phyloP scores from a whole-genome alignment of 1,284 basidiomycete genomes.

The Papiliotrema laurentii region DNA sequence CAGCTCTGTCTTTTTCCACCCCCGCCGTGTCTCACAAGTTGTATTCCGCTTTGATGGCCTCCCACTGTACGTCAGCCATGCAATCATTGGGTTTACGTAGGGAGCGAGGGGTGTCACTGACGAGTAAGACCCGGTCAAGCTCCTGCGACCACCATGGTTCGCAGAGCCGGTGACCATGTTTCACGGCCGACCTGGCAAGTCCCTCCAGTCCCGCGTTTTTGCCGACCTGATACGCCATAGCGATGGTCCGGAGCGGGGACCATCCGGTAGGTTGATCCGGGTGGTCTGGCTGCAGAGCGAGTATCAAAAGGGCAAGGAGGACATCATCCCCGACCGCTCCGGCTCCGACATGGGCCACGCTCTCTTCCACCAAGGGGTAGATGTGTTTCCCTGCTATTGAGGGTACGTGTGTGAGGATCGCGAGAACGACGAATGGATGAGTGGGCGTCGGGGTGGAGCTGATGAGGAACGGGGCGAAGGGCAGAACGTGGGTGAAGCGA shows the following conservation, averaged over 20 bases:
- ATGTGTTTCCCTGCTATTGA: conserved; percentile 5
- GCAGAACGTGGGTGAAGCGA: conserved; percentile 22
- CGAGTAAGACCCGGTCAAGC: conserved; percentile 14
- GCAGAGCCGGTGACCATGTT: not conserved
- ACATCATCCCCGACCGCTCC: conserved; percentile 22
- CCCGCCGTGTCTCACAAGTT: conserved; percentile 5
- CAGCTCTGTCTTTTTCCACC: not conserved
- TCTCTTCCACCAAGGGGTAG: conserved; percentile 17
- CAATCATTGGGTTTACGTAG: not conserved
- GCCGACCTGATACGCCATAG: conserved; percentile 26
- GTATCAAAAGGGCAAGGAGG: conserved; percentile 28
- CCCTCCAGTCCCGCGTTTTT: conserved; percentile 20
- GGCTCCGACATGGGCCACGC: conserved; percentile 10
- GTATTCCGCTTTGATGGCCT: conserved; percentile 11
- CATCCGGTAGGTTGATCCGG: conserved; percentile 2
- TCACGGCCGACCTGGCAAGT: conserved; percentile 2
- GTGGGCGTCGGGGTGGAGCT: conserved; percentile 19
- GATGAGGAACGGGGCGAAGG: conserved; percentile 26
- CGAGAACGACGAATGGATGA: conserved; percentile 29
- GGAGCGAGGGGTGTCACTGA: conserved; percentile 4
- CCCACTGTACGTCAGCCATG: conserved; percentile 3
- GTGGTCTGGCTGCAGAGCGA: conserved; percentile 12
- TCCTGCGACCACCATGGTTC: conserved; percentile 2
- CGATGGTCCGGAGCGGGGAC: conserved; percentile 16
- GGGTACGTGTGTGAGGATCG: conserved; percentile 22